Evolutionary conservation across 2,329 filamentous ascomycete species (phyloP).

Genomic region (Nothomitra cinnamomea): DNA sequence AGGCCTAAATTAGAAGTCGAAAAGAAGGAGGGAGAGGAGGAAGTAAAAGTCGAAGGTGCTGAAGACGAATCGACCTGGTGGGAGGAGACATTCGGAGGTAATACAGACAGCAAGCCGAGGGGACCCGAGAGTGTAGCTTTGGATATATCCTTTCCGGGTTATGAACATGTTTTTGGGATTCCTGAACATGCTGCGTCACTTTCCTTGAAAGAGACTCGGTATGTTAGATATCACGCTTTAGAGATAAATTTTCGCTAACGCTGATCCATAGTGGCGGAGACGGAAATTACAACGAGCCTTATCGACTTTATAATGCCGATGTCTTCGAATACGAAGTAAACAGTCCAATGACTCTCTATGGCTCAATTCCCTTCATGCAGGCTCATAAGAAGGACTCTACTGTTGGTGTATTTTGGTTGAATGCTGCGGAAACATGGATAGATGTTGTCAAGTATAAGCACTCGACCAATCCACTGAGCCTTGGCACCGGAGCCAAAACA

Average conservation of each 20-base stretch:
- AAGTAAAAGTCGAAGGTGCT: constrained; percentile 20
- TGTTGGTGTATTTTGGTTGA: constrained; percentile 94
- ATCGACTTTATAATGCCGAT: constrained; percentile 88
- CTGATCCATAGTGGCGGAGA: constrained; percentile 44
- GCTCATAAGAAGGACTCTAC: constrained; percentile 87
- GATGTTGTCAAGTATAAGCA: constrained; percentile 74
- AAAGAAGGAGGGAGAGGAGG: constrained; percentile 36
- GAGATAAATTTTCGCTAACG: constrained; percentile 12
- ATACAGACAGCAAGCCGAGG: constrained; percentile 86
- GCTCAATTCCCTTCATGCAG: constrained; percentile 95
- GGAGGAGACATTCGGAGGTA: constrained; percentile 92
- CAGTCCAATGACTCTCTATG: constrained; percentile 96
- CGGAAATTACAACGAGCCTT: constrained; percentile 74
- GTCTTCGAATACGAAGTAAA: constrained; percentile 97
- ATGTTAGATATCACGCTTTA: constrained; percentile 9
- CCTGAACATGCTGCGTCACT: constrained; percentile 82
- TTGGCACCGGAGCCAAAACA: constrained; percentile 51
- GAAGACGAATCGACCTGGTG: constrained; percentile 74
- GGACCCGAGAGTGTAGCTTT: constrained; percentile 84
- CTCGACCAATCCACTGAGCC: constrained; percentile 56
- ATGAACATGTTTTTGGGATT: constrained; percentile 84
- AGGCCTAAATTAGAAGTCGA: constrained; percentile 75
- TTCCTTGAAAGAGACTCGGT: constrained; percentile 75
- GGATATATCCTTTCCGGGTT: constrained; percentile 83
- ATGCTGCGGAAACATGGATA: constrained; percentile 92